These are phyloP conservation scores for Chimonanthus praecox DNA, from an alignment of 164 flowering plant genomes.

Conservation along the genomic window DNA sequence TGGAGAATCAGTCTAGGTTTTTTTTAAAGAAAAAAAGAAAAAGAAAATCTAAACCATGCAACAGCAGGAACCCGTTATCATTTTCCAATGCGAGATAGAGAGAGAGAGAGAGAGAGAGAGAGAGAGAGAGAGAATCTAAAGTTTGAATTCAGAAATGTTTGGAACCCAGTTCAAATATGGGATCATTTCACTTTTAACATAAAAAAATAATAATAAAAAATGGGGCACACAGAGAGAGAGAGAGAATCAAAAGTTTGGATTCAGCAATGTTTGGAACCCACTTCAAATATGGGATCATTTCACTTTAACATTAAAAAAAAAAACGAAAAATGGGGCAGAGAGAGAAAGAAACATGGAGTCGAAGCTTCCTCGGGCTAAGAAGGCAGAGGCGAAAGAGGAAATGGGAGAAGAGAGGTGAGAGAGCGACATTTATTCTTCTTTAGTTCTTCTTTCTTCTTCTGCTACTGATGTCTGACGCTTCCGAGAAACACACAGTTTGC, in stretches of 20 bases:
- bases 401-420: constrained; percentile 32
- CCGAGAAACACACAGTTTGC: no score
- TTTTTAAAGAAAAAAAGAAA: background rate
- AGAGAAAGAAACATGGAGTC: constrained; percentile 26
- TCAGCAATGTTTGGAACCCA: background rate
- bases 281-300: background rate
- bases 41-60: background rate
- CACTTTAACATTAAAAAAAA: background rate
- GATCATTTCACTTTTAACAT: background rate
- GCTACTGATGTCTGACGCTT: no score
- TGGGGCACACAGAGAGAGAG: background rate
- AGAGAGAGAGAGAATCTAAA: no score
- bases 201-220: background rate
- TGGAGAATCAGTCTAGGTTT: no score
- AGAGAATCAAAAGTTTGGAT: background rate
- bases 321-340: background rate
- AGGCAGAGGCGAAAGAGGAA: constrained; percentile 55
- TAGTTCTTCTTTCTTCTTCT: no score
- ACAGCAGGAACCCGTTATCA: no score
- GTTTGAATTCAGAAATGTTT: no score
- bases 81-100: no score
- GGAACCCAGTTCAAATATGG: no score
- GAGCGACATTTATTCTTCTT: constrained; percentile 17
- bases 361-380: constrained; percentile 32
- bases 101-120: no score